These are phyloP conservation scores for Meyerozyma elateridarum DNA, from an alignment of 1,139 yeast species.

Conservation along the genomic window DNA sequence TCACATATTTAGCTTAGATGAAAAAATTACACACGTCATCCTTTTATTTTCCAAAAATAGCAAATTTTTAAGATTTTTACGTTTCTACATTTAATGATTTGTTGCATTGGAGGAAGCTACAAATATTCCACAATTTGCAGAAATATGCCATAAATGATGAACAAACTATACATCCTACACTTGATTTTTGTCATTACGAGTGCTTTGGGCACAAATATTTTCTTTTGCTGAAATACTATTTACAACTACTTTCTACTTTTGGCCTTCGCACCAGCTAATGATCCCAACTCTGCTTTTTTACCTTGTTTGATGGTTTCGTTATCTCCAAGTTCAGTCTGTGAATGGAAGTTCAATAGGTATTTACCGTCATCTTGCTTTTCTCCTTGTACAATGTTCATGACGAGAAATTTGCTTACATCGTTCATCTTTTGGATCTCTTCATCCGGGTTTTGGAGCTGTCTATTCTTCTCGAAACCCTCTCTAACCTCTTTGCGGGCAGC, in stretches of 20 bases:
- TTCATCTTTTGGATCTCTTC: constrained; percentile 59
- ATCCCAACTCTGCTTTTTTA: constrained; percentile 32
- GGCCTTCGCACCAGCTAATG: constrained; percentile 38
- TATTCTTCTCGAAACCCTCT: constrained; percentile 47
- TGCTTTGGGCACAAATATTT: background rate
- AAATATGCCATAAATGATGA: no score
- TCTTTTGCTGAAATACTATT: background rate
- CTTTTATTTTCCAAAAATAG: no score
- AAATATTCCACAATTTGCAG: no score
- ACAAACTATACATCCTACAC: no score
- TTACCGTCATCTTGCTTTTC: constrained; percentile 42
- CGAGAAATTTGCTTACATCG: constrained; percentile 65
- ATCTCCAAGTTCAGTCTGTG: constrained; percentile 85
- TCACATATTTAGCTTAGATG: no score
- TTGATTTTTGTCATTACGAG: no score
- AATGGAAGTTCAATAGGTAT: constrained; percentile 64
- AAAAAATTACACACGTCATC: no score
- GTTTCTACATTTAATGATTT: no score
- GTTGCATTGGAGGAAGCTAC: no score
- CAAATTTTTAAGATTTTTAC: no score
- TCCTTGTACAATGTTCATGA: constrained; percentile 83
- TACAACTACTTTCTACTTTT: constrained; percentile 10
- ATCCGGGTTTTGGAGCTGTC: constrained; percentile 33
- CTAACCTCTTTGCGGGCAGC: constrained; percentile 68
- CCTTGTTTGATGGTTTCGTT: constrained; percentile 52